Conservation (phyloP, 2,329 filamentous ascomycete species). For the Fusarium buharicum region DNA sequence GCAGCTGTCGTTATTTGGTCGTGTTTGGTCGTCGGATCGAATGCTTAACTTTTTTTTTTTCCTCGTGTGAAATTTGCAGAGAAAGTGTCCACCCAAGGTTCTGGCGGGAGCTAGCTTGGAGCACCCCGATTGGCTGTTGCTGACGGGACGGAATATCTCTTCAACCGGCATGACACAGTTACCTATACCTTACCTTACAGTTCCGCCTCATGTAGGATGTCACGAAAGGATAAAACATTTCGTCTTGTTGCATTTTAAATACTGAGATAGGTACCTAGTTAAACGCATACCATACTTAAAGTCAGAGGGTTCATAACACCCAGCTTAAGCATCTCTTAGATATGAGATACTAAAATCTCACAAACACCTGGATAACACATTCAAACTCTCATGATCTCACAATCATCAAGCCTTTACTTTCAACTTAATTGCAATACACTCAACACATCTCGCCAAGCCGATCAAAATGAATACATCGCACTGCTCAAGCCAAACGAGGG, state of each 20-base stretch:
- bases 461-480: slow-evolving; percentile 1
- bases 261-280: too few species aligned
- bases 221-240: neutral
- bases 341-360: neutral
- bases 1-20: slow-evolving; percentile 13
- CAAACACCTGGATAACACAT: neutral
- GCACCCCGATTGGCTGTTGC: slow-evolving; percentile 35
- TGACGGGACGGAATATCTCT: slow-evolving; percentile 35
- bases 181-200: too few species aligned
- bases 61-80: slow-evolving; percentile 48
- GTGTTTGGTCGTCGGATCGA: slow-evolving; percentile 29
- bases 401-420: neutral
- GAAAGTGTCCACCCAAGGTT: slow-evolving; percentile 34
- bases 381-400: neutral
- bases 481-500: slow-evolving; percentile 37
- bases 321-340: too few species aligned
- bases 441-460: slow-evolving; percentile 2
- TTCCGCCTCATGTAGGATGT: neutral
- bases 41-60: slow-evolving; percentile 41
- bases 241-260: neutral
- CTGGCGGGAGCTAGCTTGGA: slow-evolving; percentile 37
- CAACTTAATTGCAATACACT: slow-evolving; percentile 21
- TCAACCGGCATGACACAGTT: slow-evolving; percentile 14
- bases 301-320: too few species aligned
- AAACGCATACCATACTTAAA: too few species aligned